Evolutionary conservation across 495 filamentous ascomycete genomes (phyloP), one percentile per base, ranked within the genome.

Genomic region (Penicillium maclennaniae): DNA sequence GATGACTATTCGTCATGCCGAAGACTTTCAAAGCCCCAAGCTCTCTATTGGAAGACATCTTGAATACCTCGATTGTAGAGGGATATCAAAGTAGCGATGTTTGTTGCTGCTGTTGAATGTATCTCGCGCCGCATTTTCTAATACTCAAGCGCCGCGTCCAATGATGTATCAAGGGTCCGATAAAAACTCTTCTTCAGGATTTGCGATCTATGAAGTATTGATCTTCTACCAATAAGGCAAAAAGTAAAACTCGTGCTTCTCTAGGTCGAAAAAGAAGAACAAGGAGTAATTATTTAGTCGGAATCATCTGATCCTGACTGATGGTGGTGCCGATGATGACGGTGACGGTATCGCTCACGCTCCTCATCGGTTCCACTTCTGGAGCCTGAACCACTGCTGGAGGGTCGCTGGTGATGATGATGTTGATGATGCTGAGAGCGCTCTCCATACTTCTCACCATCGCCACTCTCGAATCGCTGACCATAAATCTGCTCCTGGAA

Each of bases 311-410:
- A 67, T 7, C 55, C 60, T 15, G 62, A 66, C 31, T 53, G 53
- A 25, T 77, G 78, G 41, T 69, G 72, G 21, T 68, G 73, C 41
- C 72, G 73, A 48, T 67, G 68, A 34, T 62, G 69, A 23, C 60
- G 62, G 45, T 67, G 63, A 23, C 65, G 62, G 15, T 60, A 62
- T 54, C 59, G 58, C 51, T 55, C 55, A 41, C 48, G 44, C 38
- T 64, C 44, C 49, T 61, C 65, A 38, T 57, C 60, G 16, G 51
- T 53, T 9, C 58, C 54, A 48, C 51, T 55, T 17, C 45, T 37
- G 21, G 60, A 61, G 14, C 43, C 37, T 25, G 61, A 64, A 17
- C 37, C 42, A 47, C 43, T 27, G 25, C 54, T 52, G 19, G 50
- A 28, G 34, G 49, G 56, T 21, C 53, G 55, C 23, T 61, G 38